These are phyloP conservation scores for Cucurbita pepo DNA, from an alignment of 306 rosid genomes.

Conservation along the genomic window DNA sequence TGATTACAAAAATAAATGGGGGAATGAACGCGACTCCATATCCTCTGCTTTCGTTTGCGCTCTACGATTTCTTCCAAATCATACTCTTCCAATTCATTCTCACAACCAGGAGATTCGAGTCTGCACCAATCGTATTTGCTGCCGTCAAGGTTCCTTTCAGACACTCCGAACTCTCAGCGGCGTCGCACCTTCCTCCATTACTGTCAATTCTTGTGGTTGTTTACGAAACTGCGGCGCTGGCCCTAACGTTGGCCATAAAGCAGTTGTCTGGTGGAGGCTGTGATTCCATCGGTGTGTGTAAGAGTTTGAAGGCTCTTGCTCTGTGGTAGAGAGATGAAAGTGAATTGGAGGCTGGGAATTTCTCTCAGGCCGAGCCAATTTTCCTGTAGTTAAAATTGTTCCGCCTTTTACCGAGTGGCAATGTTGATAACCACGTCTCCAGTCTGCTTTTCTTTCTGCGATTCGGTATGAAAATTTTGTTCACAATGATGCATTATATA, in stretches of 20 bases:
- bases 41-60: neutral
- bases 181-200: constrained; percentile 45
- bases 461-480: neutral
- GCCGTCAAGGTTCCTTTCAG: constrained; percentile 66
- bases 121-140: constrained; percentile 76
- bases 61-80: neutral
- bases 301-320: constrained; percentile 65
- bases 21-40: neutral
- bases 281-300: constrained; percentile 11
- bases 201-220: constrained; percentile 54
- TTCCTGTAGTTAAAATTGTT: constrained; percentile 45
- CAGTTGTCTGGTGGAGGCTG: constrained; percentile 12
- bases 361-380: constrained; percentile 44
- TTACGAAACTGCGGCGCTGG: constrained; percentile 71
- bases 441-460: neutral
- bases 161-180: constrained; percentile 49
- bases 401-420: neutral
- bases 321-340: constrained; percentile 48
- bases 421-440: neutral
- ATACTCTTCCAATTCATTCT: neutral
- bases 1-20: neutral
- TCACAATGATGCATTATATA: neutral
- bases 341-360: constrained; percentile 27
- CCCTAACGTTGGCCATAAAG: constrained; percentile 43
- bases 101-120: constrained; percentile 43